A percentile compares a stretch with the other conserved stretches of the same genome.
Evolutionary conservation across 306 rosid species (phyloP).

Genomic region (Begonia peltatifolia): DNA sequence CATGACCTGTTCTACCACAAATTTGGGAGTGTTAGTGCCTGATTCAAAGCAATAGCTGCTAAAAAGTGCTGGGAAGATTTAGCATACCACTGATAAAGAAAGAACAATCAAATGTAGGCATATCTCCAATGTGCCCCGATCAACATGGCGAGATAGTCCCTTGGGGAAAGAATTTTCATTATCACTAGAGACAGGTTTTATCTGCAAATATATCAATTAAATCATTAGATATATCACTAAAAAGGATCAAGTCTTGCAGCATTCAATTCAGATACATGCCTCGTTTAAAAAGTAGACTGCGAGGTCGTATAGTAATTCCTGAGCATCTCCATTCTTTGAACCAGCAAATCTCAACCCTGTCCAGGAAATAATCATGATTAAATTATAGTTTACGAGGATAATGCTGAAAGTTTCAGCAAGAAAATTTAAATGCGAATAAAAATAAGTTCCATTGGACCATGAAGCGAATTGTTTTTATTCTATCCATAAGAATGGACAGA

Average conservation of each 20-base stretch:
- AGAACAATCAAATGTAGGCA: conserved; percentile 89
- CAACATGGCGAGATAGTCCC: conserved; percentile 76
- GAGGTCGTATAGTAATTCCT: conserved; percentile 69
- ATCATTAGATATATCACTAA: conserved; percentile 2
- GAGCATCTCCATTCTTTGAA: conserved; percentile 68
- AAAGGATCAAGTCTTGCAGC: conserved; percentile 15
- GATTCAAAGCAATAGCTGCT: not conserved
- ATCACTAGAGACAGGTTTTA: conserved; percentile 58
- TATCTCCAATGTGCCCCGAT: conserved; percentile 81
- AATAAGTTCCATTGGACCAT: too few species aligned
- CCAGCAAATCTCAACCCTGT: conserved; percentile 92
- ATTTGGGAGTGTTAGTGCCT: conserved; percentile 7
- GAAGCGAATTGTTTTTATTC: too few species aligned
- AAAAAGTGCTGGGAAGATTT: conserved; percentile 7
- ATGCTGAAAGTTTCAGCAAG: too few species aligned
- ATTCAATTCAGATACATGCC: conserved; percentile 29
- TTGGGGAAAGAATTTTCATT: conserved; percentile 53
- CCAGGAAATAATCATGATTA: conserved; percentile 10
- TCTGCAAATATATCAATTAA: conserved; percentile 23
- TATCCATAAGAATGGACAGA: too few species aligned
- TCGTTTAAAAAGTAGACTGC: conserved; percentile 80
- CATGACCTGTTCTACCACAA: conserved; percentile 52
- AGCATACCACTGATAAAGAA: conserved; percentile 76
- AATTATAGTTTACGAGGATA: conserved; percentile 11
- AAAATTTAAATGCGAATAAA: too few species aligned